Conservation (phyloP, 495 filamentous ascomycete species). For the Choiromyces venosus region DNA sequence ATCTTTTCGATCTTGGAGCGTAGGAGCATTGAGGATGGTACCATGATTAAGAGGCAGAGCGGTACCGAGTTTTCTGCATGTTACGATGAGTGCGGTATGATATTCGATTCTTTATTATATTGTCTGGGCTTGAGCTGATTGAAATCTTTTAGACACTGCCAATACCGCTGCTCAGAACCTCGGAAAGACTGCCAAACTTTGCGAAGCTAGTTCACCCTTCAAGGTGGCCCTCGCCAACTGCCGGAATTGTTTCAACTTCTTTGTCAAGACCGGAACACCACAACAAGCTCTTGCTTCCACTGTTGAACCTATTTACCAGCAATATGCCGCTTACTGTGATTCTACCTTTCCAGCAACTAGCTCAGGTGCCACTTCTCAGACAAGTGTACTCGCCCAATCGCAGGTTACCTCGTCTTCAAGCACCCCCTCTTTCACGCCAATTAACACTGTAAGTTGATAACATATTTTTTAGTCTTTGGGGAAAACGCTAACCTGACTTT, state of each 20-base stretch:
- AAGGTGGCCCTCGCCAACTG: constrained; percentile 8
- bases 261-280: neutral
- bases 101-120: neutral
- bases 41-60: constrained; percentile 14
- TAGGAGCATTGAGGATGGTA: constrained; percentile 29
- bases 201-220: constrained; percentile 5
- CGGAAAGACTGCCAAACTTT: constrained; percentile 23
- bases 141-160: constrained; percentile 9
- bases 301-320: constrained; percentile 5
- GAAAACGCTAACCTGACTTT: constrained; percentile 7
- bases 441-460: constrained; percentile 11
- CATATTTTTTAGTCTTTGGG: neutral
- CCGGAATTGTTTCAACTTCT: constrained; percentile 2
- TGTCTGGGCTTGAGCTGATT: neutral
- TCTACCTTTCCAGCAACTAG: constrained; percentile 6
- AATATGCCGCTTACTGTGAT: constrained; percentile 13
- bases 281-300: neutral
- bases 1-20: constrained; percentile 49
- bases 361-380: neutral
- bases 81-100: constrained; percentile 31
- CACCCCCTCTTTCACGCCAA: constrained; percentile 2
- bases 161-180: constrained; percentile 8
- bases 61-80: constrained; percentile 3
- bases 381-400: neutral
- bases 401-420: neutral